Conservation (phyloP, 2,329 filamentous ascomycete species). For the Clarireedia sp. region DNA sequence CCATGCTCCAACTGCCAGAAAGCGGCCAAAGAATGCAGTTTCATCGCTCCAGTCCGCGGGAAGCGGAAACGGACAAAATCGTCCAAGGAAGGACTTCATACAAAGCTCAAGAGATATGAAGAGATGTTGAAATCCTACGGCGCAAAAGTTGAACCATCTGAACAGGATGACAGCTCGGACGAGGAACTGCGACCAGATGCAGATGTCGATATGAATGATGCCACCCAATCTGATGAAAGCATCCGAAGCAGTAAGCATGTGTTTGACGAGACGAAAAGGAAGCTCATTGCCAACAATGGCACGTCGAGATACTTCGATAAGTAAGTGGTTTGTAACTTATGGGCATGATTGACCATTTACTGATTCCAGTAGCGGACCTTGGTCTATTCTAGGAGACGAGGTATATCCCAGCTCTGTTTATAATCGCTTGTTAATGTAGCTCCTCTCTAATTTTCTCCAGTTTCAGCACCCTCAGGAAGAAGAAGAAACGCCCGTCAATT, state of each 20-base stretch:
- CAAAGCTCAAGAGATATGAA: constrained; percentile 19
- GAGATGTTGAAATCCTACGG: constrained; percentile 16
- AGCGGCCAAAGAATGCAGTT: constrained; percentile 29
- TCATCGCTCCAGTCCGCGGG: constrained; percentile 22
- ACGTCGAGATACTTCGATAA: constrained; percentile 51
- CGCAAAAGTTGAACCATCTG: constrained; percentile 15
- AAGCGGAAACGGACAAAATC: constrained; percentile 20
- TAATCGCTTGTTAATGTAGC: neutral
- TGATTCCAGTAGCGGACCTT: neutral
- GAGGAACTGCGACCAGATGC: constrained; percentile 17
- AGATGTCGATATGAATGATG: constrained; percentile 15
- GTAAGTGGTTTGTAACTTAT: constrained; percentile 43
- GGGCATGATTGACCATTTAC: neutral
- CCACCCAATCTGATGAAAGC: neutral
- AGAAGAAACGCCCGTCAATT: neutral
- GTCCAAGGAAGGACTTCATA: constrained; percentile 20
- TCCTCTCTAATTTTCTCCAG: neutral
- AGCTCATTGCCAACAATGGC: constrained; percentile 13
- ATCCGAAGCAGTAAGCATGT: neutral
- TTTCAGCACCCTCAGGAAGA: neutral
- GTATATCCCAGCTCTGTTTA: neutral
- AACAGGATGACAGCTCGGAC: constrained; percentile 10
- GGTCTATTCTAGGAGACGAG: neutral
- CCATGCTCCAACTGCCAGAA: constrained; percentile 40
- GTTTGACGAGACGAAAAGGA: constrained; percentile 14